phyloP scores from a whole-genome alignment of 1,284 basidiomycete genomes.

The Ceratobasidium papillatum region DNA sequence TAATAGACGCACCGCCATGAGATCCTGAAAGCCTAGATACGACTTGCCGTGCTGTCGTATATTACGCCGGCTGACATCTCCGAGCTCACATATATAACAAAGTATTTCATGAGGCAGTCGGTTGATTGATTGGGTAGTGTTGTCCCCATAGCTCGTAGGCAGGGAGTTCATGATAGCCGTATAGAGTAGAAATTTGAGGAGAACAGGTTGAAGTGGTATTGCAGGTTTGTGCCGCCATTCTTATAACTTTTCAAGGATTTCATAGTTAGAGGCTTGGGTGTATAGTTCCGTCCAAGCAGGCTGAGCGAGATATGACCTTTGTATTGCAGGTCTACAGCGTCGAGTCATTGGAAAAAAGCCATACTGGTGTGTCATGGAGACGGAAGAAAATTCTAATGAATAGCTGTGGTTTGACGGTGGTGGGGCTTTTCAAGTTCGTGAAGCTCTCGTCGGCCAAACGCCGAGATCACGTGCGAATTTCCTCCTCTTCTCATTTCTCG shows the following conservation, averaged over 20 bases:
- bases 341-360: background rate
- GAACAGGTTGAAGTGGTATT: background rate
- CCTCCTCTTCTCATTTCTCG: background rate
- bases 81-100: background rate
- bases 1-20: background rate
- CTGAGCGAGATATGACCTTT: no score
- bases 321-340: no score
- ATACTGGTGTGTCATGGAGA: background rate
- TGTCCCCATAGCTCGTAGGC: background rate
- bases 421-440: background rate
- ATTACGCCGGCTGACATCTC: background rate
- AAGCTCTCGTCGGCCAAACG: background rate
- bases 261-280: no score
- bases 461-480: slow-evolving; percentile 11
- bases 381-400: background rate
- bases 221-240: background rate
- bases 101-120: background rate
- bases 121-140: background rate
- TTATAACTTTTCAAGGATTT: background rate
- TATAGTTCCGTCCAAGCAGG: no score
- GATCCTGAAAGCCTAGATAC: background rate
- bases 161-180: background rate
- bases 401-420: no score
- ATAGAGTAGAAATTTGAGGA: background rate
- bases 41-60: background rate